phyloP scores from a whole-genome alignment of 345 rosid genomes.

The Populus ilicifolia region DNA sequence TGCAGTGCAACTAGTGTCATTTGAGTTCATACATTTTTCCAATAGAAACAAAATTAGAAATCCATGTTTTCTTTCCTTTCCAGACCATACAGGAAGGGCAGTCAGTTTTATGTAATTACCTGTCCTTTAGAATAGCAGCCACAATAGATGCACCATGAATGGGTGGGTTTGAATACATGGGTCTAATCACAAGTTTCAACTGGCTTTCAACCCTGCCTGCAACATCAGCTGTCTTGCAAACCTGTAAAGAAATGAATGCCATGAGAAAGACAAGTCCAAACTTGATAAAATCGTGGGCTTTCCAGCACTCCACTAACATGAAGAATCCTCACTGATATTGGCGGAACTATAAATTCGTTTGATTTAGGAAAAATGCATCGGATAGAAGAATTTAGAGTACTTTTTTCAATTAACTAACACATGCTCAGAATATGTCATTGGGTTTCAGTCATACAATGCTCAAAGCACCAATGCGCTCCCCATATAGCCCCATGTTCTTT shows the following conservation, averaged over 20 bases:
- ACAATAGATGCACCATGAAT: slow-evolving; percentile 55
- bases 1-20: not conserved
- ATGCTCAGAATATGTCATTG: not conserved
- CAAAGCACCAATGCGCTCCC: slow-evolving; percentile 54
- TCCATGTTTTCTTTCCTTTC: not conserved
- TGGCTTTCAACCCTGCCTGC: slow-evolving; percentile 48
- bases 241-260: slow-evolving; percentile 24
- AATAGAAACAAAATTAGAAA: not conserved
- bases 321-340: not conserved
- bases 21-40: not conserved
- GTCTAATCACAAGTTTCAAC: slow-evolving; percentile 50
- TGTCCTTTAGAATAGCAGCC: slow-evolving; percentile 39
- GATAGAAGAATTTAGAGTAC: not conserved
- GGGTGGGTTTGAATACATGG: slow-evolving; percentile 58
- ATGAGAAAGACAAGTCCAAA: not conserved
- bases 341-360: not conserved
- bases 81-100: not conserved
- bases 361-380: not conserved
- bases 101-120: slow-evolving; percentile 23
- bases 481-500: slow-evolving; percentile 59
- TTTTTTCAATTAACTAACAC: not conserved
- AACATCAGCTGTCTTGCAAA: slow-evolving; percentile 42
- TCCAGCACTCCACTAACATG: not conserved
- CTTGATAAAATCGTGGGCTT: not conserved
- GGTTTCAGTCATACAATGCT: slow-evolving; percentile 37